Conservation (phyloP, 192 early-diverging fungal species). For the Coemansia sp. region DNA sequence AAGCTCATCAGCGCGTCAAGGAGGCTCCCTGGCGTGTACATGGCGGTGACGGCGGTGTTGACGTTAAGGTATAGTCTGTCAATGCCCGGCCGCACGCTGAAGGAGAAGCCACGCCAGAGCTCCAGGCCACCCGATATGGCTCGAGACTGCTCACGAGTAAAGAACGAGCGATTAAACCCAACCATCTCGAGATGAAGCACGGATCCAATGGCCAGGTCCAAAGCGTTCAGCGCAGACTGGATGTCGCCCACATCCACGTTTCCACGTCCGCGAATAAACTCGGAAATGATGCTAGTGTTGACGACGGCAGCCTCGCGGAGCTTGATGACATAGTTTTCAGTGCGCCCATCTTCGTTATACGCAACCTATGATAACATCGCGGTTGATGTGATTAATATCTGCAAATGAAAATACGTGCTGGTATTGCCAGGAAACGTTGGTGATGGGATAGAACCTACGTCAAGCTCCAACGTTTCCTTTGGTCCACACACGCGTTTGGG, state of each 20-base stretch:
- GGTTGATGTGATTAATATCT: no score
- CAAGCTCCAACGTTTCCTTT: slow-evolving; percentile 55
- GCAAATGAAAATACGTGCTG: no score
- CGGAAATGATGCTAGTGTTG: slow-evolving; percentile 44
- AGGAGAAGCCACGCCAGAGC: slow-evolving; percentile 92
- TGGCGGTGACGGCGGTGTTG: slow-evolving; percentile 67
- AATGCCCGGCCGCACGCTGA: slow-evolving; percentile 73
- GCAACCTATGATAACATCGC: no score
- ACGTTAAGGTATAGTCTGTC: slow-evolving; percentile 72
- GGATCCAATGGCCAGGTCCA: slow-evolving; percentile 83
- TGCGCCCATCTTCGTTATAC: slow-evolving; percentile 23
- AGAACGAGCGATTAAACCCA: slow-evolving; percentile 86
- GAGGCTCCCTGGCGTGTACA: slow-evolving; percentile 64
- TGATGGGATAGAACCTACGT: slow-evolving; percentile 33
- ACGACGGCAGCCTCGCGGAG: slow-evolving; percentile 57
- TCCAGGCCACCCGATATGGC: slow-evolving; percentile 69
- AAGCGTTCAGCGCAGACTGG: slow-evolving; percentile 56
- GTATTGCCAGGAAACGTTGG: not conserved
- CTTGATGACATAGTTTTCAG: slow-evolving; percentile 55
- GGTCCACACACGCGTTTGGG: slow-evolving; percentile 70
- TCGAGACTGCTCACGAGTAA: slow-evolving; percentile 62
- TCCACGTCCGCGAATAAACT: slow-evolving; percentile 19
- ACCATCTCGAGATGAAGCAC: slow-evolving; percentile 72
- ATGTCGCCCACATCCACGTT: slow-evolving; percentile 15
- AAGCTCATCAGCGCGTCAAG: slow-evolving; percentile 67